Evolutionary conservation across 306 rosid genomes (phyloP), one percentile per base, ranked within the genome.

Genomic region (Cercis canadensis): DNA sequence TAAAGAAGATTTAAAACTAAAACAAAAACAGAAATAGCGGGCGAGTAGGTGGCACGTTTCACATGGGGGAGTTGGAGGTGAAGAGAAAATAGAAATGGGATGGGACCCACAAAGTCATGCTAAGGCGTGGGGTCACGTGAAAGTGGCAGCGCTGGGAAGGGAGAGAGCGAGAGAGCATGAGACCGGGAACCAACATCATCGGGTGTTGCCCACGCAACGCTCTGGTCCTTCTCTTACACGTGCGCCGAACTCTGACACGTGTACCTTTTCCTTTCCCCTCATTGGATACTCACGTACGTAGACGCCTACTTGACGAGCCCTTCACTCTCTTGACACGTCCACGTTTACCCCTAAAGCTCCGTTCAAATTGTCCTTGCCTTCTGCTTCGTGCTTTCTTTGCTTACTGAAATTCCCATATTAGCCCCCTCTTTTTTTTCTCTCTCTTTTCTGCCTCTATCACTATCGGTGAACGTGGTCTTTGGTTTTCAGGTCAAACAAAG

Each of bases 231-330:
- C 6, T 34, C 65, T 8, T 50, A 33, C 87, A 86, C 86, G 83
- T 79, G 84, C 80, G 57, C 69, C 84, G 54, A 59, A 72, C 65
- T 31, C 12, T 57, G 63, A 37, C 71, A 76, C 78, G 81, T 65
- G 80, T 40, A 67, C 45, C 4, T 8, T 16, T 13, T 19, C 10
- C 18, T 37, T 8, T 57, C 17, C 11, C 58, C 15, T 31, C 43
- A 1, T 9, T 37, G 7, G 29, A 24, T 24, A 24, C 1, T 24
- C 29, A 3, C 29, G 29, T 3, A 24, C 29, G 3, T 24, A 24
- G 29, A 24, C 29, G 29, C 29, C 1, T 24, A 24, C 29, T 24
- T 24, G 29, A 24, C 1, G 29, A 3, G 29, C 29, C 29, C 29
- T 24, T 24, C 29, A 3, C 29, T 24, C 29, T 24, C 29, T n/a